A percentile compares a stretch with the other conserved stretches of the same genome.
Evolutionary conservation across 768 basidiomycete species (phyloP).

Genomic region (Neoboletus brunneissimus): DNA sequence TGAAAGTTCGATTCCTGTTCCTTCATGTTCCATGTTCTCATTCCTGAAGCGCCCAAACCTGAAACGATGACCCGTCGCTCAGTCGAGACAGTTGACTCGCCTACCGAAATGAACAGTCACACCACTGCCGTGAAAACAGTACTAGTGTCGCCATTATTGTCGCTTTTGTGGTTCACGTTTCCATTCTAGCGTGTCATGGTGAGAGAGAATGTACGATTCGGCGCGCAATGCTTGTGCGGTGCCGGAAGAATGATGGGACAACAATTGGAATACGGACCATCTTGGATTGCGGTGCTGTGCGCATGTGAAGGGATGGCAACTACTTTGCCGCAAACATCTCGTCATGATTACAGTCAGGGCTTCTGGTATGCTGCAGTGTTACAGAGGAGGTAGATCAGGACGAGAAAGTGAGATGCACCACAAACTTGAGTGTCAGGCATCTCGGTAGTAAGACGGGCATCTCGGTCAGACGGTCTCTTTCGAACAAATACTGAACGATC

Average conservation of each 20-base stretch:
- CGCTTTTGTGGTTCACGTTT: background rate
- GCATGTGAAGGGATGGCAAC: conserved; percentile 1
- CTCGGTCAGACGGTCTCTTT: background rate
- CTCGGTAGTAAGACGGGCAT: background rate
- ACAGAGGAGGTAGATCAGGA: background rate
- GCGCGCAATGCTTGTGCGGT: background rate
- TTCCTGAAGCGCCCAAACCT: background rate
- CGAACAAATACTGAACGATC: background rate
- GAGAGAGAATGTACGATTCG: background rate
- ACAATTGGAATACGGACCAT: background rate
- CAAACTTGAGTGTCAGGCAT: background rate
- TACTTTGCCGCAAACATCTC: conserved; percentile 1
- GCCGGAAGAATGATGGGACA: conserved; percentile 1
- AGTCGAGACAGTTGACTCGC: background rate
- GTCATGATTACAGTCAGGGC: background rate
- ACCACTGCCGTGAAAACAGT: background rate
- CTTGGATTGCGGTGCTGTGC: conserved; percentile 3
- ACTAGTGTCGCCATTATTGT: background rate
- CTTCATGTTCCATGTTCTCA: background rate
- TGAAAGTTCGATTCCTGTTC: background rate
- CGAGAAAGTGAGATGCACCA: background rate
- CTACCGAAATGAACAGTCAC: background rate
- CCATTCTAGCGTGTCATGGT: background rate
- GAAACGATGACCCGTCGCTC: background rate
- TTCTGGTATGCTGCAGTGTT: background rate